A percentile compares a stretch with the other conserved stretches of the same genome.
phyloP scores from a whole-genome alignment of 1,284 basidiomycete genomes.

The Pisolithus thermaeus region DNA sequence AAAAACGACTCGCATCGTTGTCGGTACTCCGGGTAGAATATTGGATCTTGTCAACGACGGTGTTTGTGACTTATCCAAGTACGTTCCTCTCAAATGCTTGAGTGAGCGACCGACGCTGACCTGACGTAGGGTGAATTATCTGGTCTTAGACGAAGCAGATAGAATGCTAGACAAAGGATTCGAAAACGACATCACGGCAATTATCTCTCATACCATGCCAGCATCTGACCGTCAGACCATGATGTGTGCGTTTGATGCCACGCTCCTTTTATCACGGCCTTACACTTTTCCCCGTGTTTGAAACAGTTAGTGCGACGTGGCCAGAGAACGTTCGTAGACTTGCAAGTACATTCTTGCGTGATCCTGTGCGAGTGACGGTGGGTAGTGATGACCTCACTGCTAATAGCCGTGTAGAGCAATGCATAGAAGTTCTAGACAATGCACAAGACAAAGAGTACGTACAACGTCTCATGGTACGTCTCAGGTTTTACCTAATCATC shows the following conservation, averaged over 20 bases:
- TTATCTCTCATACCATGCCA: constrained; percentile 78
- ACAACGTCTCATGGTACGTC: not conserved
- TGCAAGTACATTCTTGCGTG: constrained; percentile 84
- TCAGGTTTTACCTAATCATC: constrained; percentile 2
- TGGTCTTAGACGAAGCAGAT: constrained; percentile 97
- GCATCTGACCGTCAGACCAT: constrained; percentile 73
- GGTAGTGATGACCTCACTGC: constrained; percentile 95
- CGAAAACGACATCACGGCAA: constrained; percentile 94
- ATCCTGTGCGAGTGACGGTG: constrained; percentile 89
- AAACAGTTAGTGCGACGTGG: constrained; percentile 93
- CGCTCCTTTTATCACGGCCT: not conserved
- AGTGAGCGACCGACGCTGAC: not conserved
- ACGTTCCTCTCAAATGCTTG: constrained; percentile 22
- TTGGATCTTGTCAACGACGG: constrained; percentile 87
- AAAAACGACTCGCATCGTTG: constrained; percentile 69
- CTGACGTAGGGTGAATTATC: constrained; percentile 67
- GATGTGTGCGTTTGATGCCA: constrained; percentile 64
- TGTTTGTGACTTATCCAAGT: constrained; percentile 75
- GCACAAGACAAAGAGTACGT: constrained; percentile 81
- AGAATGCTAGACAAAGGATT: constrained; percentile 99
- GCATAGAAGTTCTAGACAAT: constrained; percentile 89
- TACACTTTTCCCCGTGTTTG: not conserved
- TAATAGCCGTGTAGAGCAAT: constrained; percentile 84
- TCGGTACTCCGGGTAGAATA: constrained; percentile 93
- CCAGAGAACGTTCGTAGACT: constrained; percentile 92